A percentile compares a stretch with the other conserved stretches of the same genome.
Evolutionary conservation across 805 yeast species (phyloP).

Genomic region (Kluyveromyces starmeri): DNA sequence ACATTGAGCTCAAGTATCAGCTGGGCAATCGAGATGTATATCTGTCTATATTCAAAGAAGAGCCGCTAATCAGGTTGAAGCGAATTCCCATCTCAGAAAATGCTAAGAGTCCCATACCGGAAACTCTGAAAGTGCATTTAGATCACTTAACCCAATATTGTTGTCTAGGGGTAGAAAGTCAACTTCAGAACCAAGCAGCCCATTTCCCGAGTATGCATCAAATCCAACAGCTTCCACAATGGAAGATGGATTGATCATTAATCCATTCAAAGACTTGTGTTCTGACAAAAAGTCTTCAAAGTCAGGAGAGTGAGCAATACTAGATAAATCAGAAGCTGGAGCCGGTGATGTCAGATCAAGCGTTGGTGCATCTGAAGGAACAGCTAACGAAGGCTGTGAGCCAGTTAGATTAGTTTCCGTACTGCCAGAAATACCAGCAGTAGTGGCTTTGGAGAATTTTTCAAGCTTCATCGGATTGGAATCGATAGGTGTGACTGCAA

Average conservation of each 20-base stretch:
- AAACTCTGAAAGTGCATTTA: slow-evolving; percentile 16
- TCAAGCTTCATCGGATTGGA: not conserved
- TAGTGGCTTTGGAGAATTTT: not conserved
- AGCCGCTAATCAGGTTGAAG: too few relatives aligned
- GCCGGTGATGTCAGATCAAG: slow-evolving; percentile 11
- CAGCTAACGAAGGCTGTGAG: not conserved
- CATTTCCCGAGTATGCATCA: slow-evolving; percentile 12
- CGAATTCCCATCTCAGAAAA: too few relatives aligned
- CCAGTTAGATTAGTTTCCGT: not conserved
- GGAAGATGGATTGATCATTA: slow-evolving; percentile 25
- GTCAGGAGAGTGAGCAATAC: slow-evolving; percentile 22
- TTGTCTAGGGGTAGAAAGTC: slow-evolving; percentile 24
- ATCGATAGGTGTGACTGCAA: not conserved
- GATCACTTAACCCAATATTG: slow-evolving; percentile 22
- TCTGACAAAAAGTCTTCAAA: slow-evolving; percentile 29
- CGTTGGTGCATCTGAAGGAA: not conserved
- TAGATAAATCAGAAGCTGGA: slow-evolving; percentile 13
- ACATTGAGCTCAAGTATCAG: too few relatives aligned
- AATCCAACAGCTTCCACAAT: slow-evolving; percentile 27
- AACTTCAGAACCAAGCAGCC: slow-evolving; percentile 13
- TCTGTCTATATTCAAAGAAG: too few relatives aligned
- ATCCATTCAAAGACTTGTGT: slow-evolving; percentile 24
- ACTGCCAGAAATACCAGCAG: not conserved
- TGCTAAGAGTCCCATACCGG: slow-evolving; percentile 27
- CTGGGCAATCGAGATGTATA: too few relatives aligned